Percentiles rank a stretch among this genome's conserved stretches.
Conservation (phyloP, 108 stramenopile genomes). For the Cyclotella kingstonii region DNA sequence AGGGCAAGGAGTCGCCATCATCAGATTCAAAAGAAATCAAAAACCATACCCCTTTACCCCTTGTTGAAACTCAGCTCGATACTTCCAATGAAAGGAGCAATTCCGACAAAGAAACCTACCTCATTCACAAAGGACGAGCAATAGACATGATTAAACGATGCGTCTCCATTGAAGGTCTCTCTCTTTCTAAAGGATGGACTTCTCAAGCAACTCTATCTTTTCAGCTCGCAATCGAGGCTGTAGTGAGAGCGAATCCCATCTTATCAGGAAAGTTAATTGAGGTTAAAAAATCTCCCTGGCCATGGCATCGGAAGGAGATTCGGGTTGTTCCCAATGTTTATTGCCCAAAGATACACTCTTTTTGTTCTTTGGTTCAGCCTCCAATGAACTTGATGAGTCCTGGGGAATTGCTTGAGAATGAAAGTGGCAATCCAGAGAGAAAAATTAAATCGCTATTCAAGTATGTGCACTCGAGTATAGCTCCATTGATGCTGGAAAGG, state of each 20-base stretch:
- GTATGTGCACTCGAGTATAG: conserved; percentile 27
- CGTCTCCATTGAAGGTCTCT: conserved; percentile 37
- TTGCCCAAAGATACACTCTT: conserved; percentile 38
- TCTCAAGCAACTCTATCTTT: conserved; percentile 38
- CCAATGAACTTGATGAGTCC: conserved; percentile 28
- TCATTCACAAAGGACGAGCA: conserved; percentile 45
- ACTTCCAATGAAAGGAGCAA: too few species aligned
- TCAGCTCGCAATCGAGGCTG: conserved; percentile 39
- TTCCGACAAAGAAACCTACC: too few species aligned
- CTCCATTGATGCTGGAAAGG: conserved; percentile 29
- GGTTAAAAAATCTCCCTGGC: conserved; percentile 37
- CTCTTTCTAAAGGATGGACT: conserved; percentile 38
- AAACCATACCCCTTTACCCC: background rate
- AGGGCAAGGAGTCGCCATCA: too few species aligned
- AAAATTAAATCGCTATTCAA: conserved; percentile 25
- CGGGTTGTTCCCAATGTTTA: conserved; percentile 33
- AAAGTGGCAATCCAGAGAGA: background rate
- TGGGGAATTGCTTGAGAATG: conserved; percentile 6
- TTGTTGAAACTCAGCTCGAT: background rate
- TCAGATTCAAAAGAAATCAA: conserved; percentile 1
- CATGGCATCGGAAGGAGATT: conserved; percentile 24
- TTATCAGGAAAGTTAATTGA: conserved; percentile 45
- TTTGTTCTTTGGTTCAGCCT: conserved; percentile 29
- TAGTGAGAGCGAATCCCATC: conserved; percentile 45
- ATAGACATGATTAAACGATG: conserved; percentile 45